phyloP scores from a whole-genome alignment of 2,329 filamentous ascomycete species.

The Cladosporium sphaerospermum region DNA sequence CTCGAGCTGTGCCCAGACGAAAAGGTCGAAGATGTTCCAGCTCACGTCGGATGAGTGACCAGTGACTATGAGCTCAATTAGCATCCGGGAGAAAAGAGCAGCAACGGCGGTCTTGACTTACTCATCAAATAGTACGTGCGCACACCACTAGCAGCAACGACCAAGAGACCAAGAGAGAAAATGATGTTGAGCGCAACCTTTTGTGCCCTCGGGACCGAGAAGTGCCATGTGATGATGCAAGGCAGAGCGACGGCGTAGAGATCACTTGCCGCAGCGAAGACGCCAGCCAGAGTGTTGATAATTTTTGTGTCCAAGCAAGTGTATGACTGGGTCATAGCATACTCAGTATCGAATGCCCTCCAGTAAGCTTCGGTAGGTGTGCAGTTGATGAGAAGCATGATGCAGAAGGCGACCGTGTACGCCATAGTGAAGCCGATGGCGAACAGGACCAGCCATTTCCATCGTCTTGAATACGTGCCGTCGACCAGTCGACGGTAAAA shows the following conservation, averaged over 20 bases:
- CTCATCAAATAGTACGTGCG: slow-evolving; percentile 33
- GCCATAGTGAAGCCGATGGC: slow-evolving; percentile 34
- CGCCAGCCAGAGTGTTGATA: slow-evolving; percentile 33
- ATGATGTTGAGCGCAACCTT: slow-evolving; percentile 41
- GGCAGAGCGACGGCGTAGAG: slow-evolving; percentile 38
- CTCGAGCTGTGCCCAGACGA: slow-evolving; percentile 38
- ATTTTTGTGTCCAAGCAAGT: slow-evolving; percentile 19
- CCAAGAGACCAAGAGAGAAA: slow-evolving; percentile 40
- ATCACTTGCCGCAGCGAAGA: slow-evolving; percentile 36
- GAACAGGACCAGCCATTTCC: slow-evolving; percentile 32
- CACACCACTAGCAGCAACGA: slow-evolving; percentile 30
- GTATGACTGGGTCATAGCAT: slow-evolving; percentile 25
- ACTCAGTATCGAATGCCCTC: slow-evolving; percentile 30
- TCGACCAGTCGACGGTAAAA: slow-evolving; percentile 39
- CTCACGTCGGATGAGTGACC: slow-evolving; percentile 35
- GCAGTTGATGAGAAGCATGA: slow-evolving; percentile 33
- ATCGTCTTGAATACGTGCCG: slow-evolving; percentile 29
- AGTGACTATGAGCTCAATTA: slow-evolving; percentile 15
- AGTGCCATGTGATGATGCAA: slow-evolving; percentile 39
- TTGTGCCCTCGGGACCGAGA: slow-evolving; percentile 39
- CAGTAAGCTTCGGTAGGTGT: slow-evolving; percentile 36
- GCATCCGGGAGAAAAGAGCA: background rate
- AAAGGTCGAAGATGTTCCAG: slow-evolving; percentile 34
- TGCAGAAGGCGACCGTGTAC: slow-evolving; percentile 34
- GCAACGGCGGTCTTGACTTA: slow-evolving; percentile 7